Base-by-base conservation (phyloP, 495 filamentous ascomycete species). In the Talaromyces proteolyticus region DNA sequence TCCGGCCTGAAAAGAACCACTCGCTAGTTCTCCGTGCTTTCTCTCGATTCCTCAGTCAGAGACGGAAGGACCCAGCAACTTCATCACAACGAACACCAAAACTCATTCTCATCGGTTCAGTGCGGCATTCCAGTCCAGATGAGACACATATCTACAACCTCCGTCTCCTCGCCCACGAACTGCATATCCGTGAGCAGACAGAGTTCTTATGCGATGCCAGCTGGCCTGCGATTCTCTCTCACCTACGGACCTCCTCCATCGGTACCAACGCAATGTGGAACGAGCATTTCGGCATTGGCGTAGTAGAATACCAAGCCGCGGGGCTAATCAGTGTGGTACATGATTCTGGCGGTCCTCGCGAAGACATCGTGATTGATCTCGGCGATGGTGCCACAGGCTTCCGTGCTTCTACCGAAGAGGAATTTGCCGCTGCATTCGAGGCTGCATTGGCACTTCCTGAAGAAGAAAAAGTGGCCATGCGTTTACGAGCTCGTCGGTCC, bases 231-330 rank as follows among this genome's bases (percentile, higher is more conserved):
- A 87, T 98, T 38, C 75, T 94, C 11, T 74, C 82, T 19, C 89
- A 88, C 79, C 73, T 97, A 41, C 68, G 78, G 36, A 77, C 70
- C 18, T 78, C 84, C 24, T 91, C 80, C 47, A 75, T 97, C 20
- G 93, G 93, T 29, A 89, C 93, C 3, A 98, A 98, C 59, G 91
- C 84, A 49, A 98, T 98, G 93, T 98, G 94, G 93, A 97, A 96
- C 61, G 93, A 98, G 69, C 93, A 98, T 67, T 98, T 97, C 60
- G 94, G 93, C 16, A 98, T 98, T 53, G 93, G 93, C 4, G 91
- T 97, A 16, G 93, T 98, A 5, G 93, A 98, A 70, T 98, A 98
- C 61, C 93, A 95, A 65, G 93, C 93, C 6, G 94, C 93, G 0
- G 93, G 93, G 0, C 70, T 98, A 26, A 87, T 98, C 46, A 80